Base-by-base conservation (phyloP, 2,329 filamentous ascomycete species). In the Nigrospora sphaerica region DNA sequence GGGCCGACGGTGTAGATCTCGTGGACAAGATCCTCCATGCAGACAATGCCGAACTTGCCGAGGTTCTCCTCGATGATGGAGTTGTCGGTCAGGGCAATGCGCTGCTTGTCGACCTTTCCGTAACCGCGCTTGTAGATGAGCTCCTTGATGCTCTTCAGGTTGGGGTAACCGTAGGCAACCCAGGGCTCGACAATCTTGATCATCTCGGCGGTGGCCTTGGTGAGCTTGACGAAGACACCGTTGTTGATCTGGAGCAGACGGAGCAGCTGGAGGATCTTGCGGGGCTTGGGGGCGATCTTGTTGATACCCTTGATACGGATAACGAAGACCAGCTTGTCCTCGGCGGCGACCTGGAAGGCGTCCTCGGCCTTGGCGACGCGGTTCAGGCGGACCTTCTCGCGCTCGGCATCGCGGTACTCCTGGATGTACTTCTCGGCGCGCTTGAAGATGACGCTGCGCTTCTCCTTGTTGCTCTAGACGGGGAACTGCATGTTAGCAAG, bases 291-390 rank as follows among this genome's bases (percentile, higher is more conserved):
- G 70, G 95, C 85, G 66, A 98, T 97, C 88, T 98, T 98, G 88
- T 97, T 97, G 90, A 98, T 97, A 95, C 92, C 93, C 89, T 98
- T 98, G 83, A 98, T 98, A 73, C 93, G 92, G 74, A 97, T 78
- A 64, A 98, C 84, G 73, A 98, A 98, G 78, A 92, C 90, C 67
- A 98, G 80, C 78, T 95, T 96, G 69, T 88, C 77, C 83, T 98
- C 90, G 56, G 88, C 91, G 57, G 89, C 85, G 61, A 98, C 86
- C 75, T 95, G 93, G 82, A 92, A 93, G 70, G 82, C 87, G 72
- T 92, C 92, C 67, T 88, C 84, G 74, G 88, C 80, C 83, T 95
- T 95, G 74, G 90, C 88, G 58, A 90, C 75, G 62, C 93, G 92
- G 66, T 80, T 70, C 55, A 98, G 86, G 66, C 93, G 89, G 74